Evolutionary conservation across 2,329 filamentous ascomycete genomes (phyloP), one percentile per base, ranked within the genome.

Genomic region (Conoideocrella luteorostrata): DNA sequence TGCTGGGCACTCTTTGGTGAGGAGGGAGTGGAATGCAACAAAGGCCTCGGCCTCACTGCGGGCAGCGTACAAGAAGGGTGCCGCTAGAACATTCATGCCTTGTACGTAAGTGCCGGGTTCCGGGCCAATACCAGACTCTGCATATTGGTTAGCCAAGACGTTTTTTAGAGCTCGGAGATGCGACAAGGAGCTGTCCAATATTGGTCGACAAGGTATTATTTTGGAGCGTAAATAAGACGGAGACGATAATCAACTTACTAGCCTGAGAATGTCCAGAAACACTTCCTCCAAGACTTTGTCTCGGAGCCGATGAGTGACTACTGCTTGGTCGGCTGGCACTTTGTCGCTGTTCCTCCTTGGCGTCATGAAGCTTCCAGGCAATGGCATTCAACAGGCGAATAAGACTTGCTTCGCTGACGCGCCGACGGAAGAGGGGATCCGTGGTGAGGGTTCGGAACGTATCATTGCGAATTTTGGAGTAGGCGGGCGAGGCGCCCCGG

Each of bases 401-500:
- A 33, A 98, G 70, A 63, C 87, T 95, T 48, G 94, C 94, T 65
- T 98, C 93, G 46, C 88, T 95, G 47, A 98, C 93, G 46, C 91
- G 85, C 24, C 93, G 82, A 49, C 93, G 87, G 72, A 97, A 98
- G 28, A 98, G 79, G n/a, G 91, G 90, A 58, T 98, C 93, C 41
- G 91, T 96, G 24, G 93, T 93, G 43, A 98, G 74, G 1, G 93
- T 98, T 55, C 93, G 88, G 64, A 97, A 97, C 32, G 93, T 96
- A 64, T 98, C 93, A 66, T 98, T 96, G 62, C 90, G 87, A 60
- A 98, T 98, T 69, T 98, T 98, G 57, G 88, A 82, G 68, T 98
- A 95, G 36, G 89, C 90, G 1, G 91, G 90, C 3, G 91, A 97
- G 20, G 91, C 86, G 50, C 93, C 91, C 50, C 93, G 88, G 59